Base-by-base conservation (phyloP, 2,329 filamentous ascomycete species). In the Calonectria naviculata region DNA sequence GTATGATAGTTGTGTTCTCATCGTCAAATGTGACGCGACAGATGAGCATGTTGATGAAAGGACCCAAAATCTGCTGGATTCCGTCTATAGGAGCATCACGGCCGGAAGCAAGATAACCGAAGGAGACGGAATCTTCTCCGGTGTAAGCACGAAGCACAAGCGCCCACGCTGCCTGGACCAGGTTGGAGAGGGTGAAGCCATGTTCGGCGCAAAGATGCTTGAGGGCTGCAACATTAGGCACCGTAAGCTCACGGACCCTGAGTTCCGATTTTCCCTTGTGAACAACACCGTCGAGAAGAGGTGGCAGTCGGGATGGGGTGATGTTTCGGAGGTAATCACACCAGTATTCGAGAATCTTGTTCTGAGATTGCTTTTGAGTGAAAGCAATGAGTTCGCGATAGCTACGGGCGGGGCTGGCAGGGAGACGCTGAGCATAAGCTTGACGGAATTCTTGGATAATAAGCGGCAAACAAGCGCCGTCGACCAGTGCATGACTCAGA, bases 21-120 rank as follows among this genome's bases (percentile, higher is more conserved):
- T 58, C n/a, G 13, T 17, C 31, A 17, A 58, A 58, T 5, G 12
- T 34, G n/a, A 58, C 52, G 26, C n/a, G 52, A 15, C 52, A 58
- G 36, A 58, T 58, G 31, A 58, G 52, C 52, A 58, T 58, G 31
- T 58, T 58, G 21, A 58, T 58, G 34, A 58, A 58, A 19, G 52
- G 52, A 10, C 52, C 52, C 3, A 58, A 1, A 28, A 58, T 58
- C 21, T 58, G 52, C 31, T 58, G 31, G 5, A 58, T 36, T 19
- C 52, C 52, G 6, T 58, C 52, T 4, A 58, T 58, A 3, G 52
- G 52, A 28, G 52, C 52, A 58, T 58, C 52, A 24, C 52, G 52
- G 15, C 52, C 52, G 21, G 52, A 58, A 26, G 52, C 52, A n/a
- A 58, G 36, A 36, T 58, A 58, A 12, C 52, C 52, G 13, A 58